Conservation (phyloP, 345 rosid genomes). For the Aurinia saxatilis region DNA sequence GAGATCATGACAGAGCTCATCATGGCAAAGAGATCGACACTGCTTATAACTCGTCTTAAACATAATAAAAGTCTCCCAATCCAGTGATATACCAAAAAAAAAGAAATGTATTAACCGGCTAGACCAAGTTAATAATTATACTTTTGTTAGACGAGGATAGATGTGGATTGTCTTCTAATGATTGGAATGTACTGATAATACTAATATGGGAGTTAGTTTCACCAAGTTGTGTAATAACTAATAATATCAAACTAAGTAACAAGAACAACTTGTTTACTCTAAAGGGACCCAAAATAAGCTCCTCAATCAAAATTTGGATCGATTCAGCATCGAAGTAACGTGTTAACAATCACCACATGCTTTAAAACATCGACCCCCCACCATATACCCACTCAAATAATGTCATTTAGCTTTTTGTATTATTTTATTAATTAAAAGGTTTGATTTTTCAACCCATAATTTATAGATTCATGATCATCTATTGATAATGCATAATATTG, state of each 20-base stretch:
- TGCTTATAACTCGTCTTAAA: too few relatives aligned
- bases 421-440: background rate
- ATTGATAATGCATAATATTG: background rate
- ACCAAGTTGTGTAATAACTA: too few relatives aligned
- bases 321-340: conserved; percentile 9
- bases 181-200: background rate
- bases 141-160: background rate
- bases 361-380: conserved; percentile 13
- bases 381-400: conserved; percentile 20
- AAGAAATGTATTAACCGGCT: too few relatives aligned
- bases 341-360: conserved; percentile 7
- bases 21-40: too few relatives aligned
- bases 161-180: conserved; percentile 4
- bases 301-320: background rate
- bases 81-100: too few relatives aligned
- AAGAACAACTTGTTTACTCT: conserved; percentile 15
- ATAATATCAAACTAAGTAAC: conserved; percentile 6
- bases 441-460: conserved; percentile 8
- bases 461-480: background rate
- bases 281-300: conserved; percentile 13
- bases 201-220: background rate
- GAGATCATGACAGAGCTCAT: too few relatives aligned
- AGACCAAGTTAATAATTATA: background rate
- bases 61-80: too few relatives aligned
- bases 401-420: conserved; percentile 1